Evolutionary conservation across 2,329 filamentous ascomycete species (phyloP).

Genomic region (Colletotrichum liriopes): DNA sequence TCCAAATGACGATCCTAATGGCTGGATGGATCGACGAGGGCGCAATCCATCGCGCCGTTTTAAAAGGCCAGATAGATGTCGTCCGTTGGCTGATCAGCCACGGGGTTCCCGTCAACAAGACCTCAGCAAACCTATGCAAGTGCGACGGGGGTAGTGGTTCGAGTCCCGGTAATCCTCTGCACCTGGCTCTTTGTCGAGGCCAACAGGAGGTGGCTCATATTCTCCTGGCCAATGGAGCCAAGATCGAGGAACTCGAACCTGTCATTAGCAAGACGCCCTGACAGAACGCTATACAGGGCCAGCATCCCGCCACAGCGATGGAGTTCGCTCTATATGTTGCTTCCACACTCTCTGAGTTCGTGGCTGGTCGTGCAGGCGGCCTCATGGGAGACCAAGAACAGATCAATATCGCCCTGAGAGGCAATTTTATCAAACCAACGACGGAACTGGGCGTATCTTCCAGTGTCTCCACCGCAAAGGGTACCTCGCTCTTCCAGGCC

Average conservation of each 20-base stretch:
- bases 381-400: not conserved
- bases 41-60: not conserved
- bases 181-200: slow-evolving; percentile 1
- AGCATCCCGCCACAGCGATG: not conserved
- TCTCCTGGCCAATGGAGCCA: not conserved
- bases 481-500: too few relatives aligned
- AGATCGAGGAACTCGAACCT: not conserved
- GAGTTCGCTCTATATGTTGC: not conserved
- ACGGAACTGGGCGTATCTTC: too few relatives aligned
- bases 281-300: not conserved
- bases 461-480: too few relatives aligned
- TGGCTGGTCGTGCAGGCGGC: not conserved
- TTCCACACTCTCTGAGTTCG: not conserved
- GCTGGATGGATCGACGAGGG: not conserved
- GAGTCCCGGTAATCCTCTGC: not conserved
- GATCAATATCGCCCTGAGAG: too few relatives aligned
- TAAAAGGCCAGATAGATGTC: not conserved
- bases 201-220: not conserved
- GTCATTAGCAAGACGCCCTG: not conserved
- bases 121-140: not conserved
- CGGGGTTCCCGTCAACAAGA: not conserved
- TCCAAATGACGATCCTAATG: not conserved
- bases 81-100: not conserved
- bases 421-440: too few relatives aligned
- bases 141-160: not conserved